phyloP scores from a whole-genome alignment of 306 rosid species.

The Cicer arietinum region DNA sequence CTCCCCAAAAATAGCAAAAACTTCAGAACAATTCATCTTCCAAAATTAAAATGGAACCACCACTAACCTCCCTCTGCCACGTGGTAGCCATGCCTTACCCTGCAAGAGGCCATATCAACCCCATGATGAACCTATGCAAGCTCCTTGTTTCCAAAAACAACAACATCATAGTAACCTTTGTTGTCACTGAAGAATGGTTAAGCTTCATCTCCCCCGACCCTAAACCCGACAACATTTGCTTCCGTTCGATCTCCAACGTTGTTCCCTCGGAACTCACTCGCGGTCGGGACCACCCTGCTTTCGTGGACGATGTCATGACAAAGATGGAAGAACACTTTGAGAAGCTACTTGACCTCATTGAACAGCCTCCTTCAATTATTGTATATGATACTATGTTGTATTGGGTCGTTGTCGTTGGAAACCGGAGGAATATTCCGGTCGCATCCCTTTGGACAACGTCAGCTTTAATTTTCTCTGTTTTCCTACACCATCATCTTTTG shows the following conservation, averaged over 20 bases:
- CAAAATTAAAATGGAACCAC: conserved; percentile 25
- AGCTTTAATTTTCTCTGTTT: conserved; percentile 36
- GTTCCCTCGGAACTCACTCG: conserved; percentile 51
- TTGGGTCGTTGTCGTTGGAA: conserved; percentile 48
- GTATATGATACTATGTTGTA: conserved; percentile 30
- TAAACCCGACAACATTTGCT: conserved; percentile 30
- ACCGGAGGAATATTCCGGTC: conserved; percentile 48
- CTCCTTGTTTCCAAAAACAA: conserved; percentile 23
- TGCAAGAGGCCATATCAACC: conserved; percentile 56
- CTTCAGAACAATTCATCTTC: not conserved
- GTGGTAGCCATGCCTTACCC: conserved; percentile 59
- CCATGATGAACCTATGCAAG: conserved; percentile 55
- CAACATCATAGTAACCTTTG: conserved; percentile 43
- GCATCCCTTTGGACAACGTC: conserved; percentile 56
- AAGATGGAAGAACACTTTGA: conserved; percentile 53
- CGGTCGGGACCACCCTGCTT: conserved; percentile 22
- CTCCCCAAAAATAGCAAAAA: not conserved
- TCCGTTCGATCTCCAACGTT: conserved; percentile 47
- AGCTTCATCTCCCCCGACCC: conserved; percentile 45
- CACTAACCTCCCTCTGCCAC: conserved; percentile 15
- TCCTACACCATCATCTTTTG: conserved; percentile 37
- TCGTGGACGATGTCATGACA: conserved; percentile 39
- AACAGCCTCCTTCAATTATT: conserved; percentile 29
- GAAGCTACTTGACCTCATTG: conserved; percentile 39
- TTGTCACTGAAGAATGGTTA: conserved; percentile 62